phyloP scores from a whole-genome alignment of 805 yeast species.

The Saturnispora gosingensis region DNA sequence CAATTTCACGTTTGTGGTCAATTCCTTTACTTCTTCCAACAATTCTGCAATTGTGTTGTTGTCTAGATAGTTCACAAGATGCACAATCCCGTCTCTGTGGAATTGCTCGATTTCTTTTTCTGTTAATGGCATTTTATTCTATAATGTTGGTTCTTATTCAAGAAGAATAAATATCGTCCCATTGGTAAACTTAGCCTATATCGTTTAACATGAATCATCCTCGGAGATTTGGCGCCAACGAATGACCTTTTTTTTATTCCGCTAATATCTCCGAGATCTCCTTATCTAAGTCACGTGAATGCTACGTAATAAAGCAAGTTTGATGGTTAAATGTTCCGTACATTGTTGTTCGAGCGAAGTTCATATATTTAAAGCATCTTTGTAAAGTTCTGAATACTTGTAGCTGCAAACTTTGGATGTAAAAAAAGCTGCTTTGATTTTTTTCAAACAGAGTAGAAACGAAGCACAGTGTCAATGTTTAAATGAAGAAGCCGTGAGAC shows the following conservation, averaged over 20 bases:
- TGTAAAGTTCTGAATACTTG: too few relatives aligned
- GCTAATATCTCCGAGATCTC: neutral
- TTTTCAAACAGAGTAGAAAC: too few relatives aligned
- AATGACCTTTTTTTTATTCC: neutral
- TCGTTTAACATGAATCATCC: neutral
- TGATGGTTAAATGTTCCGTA: too few relatives aligned
- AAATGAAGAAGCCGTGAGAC: too few relatives aligned
- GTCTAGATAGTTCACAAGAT: conserved; percentile 46
- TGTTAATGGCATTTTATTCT: conserved; percentile 29
- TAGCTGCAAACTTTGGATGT: too few relatives aligned
- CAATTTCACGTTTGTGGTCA: conserved; percentile 43
- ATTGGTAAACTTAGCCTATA: neutral
- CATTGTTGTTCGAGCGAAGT: too few relatives aligned
- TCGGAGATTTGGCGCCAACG: neutral
- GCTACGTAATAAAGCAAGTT: neutral
- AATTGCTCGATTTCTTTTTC: conserved; percentile 42
- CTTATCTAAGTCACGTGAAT: neutral
- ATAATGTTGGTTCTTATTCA: neutral
- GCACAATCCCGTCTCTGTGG: conserved; percentile 50
- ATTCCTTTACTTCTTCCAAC: conserved; percentile 33
- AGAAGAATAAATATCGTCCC: neutral
- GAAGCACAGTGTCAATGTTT: too few relatives aligned
- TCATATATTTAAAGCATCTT: too few relatives aligned
- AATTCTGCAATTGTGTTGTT: conserved; percentile 32
- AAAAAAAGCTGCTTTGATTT: too few relatives aligned